Base-by-base conservation (phyloP, 2,329 filamentous ascomycete genomes). In the Cladosporium colombiae region DNA sequence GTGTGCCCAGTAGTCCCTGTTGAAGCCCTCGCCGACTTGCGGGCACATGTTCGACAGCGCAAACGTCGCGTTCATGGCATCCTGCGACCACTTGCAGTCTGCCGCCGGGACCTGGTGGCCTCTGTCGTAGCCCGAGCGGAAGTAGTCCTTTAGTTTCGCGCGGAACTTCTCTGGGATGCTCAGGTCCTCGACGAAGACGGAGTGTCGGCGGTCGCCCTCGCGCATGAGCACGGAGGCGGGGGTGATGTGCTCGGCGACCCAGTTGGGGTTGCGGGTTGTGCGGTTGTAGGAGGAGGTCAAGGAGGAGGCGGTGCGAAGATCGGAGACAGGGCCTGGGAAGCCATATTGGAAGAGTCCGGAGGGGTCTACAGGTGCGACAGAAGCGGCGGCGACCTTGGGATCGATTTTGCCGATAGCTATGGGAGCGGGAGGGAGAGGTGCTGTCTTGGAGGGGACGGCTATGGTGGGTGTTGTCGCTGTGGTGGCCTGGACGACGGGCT, bases 1-100 rank as follows among this genome's bases (percentile, higher is more conserved):
- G 78, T 99, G 95, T 44, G 95, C 91, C 95, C 95, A 99, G 86
- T 99, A 99, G 81, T 99, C 95, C 61, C 95, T 87, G 82, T 99
- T 99, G 85, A 99, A 99, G 66, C 95, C 95, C 76, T 97, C 92
- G 71, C 95, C 95, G 33, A 99, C 95, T 81, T 99, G 95, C 35
- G 95, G 95, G 76, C 93, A 97, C 93, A 99, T 99, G 82, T 99
- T 99, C 76, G 86, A 90, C 65, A 99, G 85, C 75, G 88, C 89
- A 76, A 99, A 99, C 2, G 95, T 99, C 66, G 91, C 92, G 80
- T 99, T 88, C 92, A 99, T 97, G 69, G 95, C 93, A 40, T 86
- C 79, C 80, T 99, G 95, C 69, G 89, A 91, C 93, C 95, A 99
- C 81, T 96, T 96, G 65, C 91, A 92, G 80, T 99, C 95, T 49